Conservation (phyloP, 345 rosid species). For the Acer yangbiense region DNA sequence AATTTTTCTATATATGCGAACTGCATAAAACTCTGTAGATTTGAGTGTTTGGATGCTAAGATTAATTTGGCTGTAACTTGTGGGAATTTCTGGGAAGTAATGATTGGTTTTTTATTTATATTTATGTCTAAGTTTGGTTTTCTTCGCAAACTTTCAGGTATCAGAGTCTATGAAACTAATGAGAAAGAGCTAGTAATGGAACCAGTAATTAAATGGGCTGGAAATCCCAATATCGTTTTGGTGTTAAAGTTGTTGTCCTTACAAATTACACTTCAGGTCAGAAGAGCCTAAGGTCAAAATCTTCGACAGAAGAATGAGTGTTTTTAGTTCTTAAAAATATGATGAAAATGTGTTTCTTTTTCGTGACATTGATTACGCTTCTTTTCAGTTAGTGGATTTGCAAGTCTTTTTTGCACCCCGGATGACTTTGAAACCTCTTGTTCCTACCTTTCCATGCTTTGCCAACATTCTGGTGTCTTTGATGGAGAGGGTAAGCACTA, state of each 20-base stretch:
- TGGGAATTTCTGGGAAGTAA: neutral
- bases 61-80: neutral
- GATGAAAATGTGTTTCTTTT: neutral
- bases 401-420: constrained; percentile 55
- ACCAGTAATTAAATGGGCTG: constrained; percentile 79
- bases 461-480: constrained; percentile 57
- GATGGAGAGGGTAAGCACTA: constrained; percentile 64
- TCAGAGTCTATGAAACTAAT: constrained; percentile 65
- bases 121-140: neutral
- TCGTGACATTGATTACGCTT: constrained; percentile 21
- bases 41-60: neutral
- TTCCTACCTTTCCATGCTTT: constrained; percentile 80
- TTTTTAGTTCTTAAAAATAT: constrained; percentile 4
- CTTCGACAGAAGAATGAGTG: neutral
- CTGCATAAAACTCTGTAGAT: neutral
- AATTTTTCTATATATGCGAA: neutral
- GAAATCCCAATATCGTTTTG: constrained; percentile 71
- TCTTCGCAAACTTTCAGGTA: constrained; percentile 43
- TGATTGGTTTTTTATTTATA: neutral
- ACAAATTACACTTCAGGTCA: constrained; percentile 60
- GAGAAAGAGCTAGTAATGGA: constrained; percentile 71
- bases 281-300: constrained; percentile 22
- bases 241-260: constrained; percentile 56
- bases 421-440: constrained; percentile 69
- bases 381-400: constrained; percentile 63